Conservation (phyloP, 2,329 filamentous ascomycete species). For the Aspergillus flavus region DNA sequence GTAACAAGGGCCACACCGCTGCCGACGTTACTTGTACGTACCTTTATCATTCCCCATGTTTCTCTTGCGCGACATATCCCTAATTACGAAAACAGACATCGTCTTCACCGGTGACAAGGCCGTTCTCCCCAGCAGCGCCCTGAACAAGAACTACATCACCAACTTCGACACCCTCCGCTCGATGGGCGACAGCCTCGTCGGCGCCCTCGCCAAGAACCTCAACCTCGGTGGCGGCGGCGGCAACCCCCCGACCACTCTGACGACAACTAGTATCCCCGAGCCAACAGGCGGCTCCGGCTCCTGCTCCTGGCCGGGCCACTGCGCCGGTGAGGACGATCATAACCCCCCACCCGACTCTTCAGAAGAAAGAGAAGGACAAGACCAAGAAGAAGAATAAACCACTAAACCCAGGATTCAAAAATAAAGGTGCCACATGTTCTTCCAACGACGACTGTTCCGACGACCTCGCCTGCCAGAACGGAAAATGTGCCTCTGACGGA, state of each 20-base stretch:
- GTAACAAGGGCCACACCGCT: conserved; percentile 27
- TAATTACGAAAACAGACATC: conserved; percentile 24
- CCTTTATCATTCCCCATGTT: background rate
- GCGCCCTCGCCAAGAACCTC: conserved; percentile 25
- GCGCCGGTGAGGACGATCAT: conserved; percentile 19
- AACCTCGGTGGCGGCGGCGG: conserved; percentile 8
- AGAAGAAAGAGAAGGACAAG: background rate
- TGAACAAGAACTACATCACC: conserved; percentile 32
- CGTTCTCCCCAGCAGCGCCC: conserved; percentile 27
- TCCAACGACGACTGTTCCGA: conserved; percentile 14
- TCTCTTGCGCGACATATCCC: background rate
- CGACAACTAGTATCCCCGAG: conserved; percentile 6
- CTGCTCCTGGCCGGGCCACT: conserved; percentile 25
- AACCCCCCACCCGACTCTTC: background rate
- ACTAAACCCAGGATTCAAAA: background rate
- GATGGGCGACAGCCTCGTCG: conserved; percentile 32
- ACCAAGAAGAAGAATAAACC: background rate
- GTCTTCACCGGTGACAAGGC: conserved; percentile 32
- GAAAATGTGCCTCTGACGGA: conserved; percentile 12
- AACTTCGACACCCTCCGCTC: conserved; percentile 30
- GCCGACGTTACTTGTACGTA: conserved; percentile 35
- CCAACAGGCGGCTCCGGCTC: conserved; percentile 5
- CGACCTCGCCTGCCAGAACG: conserved; percentile 11
- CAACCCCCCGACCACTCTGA: background rate
- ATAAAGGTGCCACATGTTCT: conserved; percentile 12